phyloP scores from a whole-genome alignment of 208 protist genomes.

The Kentomonas sorsogonicus region DNA sequence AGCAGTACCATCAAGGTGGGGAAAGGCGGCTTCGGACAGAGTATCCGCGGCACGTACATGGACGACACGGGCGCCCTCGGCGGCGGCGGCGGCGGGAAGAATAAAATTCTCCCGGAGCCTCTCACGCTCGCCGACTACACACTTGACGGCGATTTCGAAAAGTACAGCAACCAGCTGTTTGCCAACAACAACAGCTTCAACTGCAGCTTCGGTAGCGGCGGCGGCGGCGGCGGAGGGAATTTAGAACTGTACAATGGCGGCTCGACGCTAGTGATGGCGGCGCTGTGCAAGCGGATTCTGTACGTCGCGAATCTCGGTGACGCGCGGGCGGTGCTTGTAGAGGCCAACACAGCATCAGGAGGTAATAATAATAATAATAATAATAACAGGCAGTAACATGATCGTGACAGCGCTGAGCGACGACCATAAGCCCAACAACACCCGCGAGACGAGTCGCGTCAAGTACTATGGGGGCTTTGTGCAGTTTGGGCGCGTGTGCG shows the following conservation, averaged over 20 bases:
- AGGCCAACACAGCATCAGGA: conserved; percentile 40
- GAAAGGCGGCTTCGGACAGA: no score
- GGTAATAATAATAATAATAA: conserved; percentile 7
- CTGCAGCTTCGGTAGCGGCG: conserved; percentile 4
- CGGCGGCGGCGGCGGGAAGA: no score
- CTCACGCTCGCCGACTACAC: no score
- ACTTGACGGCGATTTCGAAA: no score
- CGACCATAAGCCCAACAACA: conserved; percentile 88
- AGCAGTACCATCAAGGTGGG: no score
- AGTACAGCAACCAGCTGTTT: no score
- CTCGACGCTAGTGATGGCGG: conserved; percentile 63
- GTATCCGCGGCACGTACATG: no score
- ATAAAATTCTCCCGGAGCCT: no score
- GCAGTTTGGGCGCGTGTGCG: conserved; percentile 89
- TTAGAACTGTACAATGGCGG: conserved; percentile 37
- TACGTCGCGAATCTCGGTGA: conserved; percentile 88
- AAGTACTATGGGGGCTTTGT: conserved; percentile 81
- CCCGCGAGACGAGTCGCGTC: conserved; percentile 71
- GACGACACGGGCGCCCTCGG: no score
- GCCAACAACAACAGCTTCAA: conserved; percentile 6
- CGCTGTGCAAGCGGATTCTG: conserved; percentile 69
- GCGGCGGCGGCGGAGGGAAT: conserved; percentile 11
- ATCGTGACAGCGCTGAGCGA: conserved; percentile 73
- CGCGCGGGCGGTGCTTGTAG: conserved; percentile 73
- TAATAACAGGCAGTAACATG: background rate